phyloP scores from a whole-genome alignment of 495 filamentous ascomycete genomes.

The Talaromyces borbonicus region DNA sequence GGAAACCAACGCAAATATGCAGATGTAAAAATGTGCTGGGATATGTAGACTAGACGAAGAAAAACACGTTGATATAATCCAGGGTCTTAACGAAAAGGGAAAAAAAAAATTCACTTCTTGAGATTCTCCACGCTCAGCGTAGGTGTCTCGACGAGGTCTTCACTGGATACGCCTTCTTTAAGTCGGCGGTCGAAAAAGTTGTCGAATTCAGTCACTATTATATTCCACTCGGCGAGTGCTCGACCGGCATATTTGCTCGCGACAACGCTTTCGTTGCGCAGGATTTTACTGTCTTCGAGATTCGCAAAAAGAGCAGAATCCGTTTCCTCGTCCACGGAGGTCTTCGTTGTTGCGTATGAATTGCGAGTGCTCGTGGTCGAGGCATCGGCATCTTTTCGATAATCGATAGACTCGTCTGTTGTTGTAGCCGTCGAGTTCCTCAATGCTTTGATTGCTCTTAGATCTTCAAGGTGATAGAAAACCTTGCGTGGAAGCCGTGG shows the following conservation, averaged over 20 bases:
- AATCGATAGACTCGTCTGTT: constrained; percentile 12
- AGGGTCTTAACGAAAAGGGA: not conserved
- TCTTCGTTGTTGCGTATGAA: constrained; percentile 5
- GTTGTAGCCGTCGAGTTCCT: constrained; percentile 19
- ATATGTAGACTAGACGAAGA: too few species aligned
- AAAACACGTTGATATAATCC: not conserved
- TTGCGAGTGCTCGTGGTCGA: constrained; percentile 3
- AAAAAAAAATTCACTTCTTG: constrained; percentile 34
- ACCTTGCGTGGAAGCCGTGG: constrained; percentile 71
- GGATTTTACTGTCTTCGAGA: not conserved
- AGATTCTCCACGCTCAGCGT: constrained; percentile 79
- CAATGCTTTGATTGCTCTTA: constrained; percentile 17
- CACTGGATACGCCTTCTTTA: constrained; percentile 69
- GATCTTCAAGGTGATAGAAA: constrained; percentile 32
- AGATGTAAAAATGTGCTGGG: not conserved
- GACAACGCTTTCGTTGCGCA: constrained; percentile 18
- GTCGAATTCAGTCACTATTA: constrained; percentile 80
- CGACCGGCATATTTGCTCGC: constrained; percentile 70
- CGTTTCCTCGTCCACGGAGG: constrained; percentile 8
- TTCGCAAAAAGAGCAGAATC: not conserved
- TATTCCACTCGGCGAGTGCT: constrained; percentile 83
- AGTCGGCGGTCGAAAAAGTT: constrained; percentile 82
- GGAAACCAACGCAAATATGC: not conserved
- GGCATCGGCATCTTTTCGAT: not conserved
- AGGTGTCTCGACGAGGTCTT: constrained; percentile 78